A percentile compares a stretch with the other conserved stretches of the same genome.
Conservation (phyloP, 371 early-diverging fungal genomes). For the Chytridium lagenaria region DNA sequence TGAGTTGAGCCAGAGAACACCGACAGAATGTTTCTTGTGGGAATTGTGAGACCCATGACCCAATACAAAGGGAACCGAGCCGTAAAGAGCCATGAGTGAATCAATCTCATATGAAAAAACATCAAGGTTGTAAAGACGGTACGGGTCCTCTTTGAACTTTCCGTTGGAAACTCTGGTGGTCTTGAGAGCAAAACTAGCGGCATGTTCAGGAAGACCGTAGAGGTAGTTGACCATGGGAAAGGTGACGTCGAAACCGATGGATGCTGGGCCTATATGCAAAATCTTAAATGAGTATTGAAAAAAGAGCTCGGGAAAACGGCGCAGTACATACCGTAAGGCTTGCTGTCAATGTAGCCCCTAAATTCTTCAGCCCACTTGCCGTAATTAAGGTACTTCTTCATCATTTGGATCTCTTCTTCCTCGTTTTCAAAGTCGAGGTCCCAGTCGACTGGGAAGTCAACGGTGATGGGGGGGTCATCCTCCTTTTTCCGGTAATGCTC, state of each 20-base stretch:
- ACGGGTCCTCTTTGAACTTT: slow-evolving; percentile 82
- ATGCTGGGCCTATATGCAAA: slow-evolving; percentile 75
- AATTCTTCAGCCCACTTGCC: slow-evolving; percentile 90
- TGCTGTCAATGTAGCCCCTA: slow-evolving; percentile 82
- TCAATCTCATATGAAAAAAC: slow-evolving; percentile 97
- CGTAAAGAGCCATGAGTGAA: slow-evolving; percentile 94
- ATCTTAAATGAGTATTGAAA: neutral
- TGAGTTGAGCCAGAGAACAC: slow-evolving; percentile 90
- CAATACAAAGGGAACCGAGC: slow-evolving; percentile 91
- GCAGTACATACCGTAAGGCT: slow-evolving; percentile 84
- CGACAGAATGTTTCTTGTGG: slow-evolving; percentile 65
- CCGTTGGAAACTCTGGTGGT: slow-evolving; percentile 79
- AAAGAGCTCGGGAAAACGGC: too few species aligned
- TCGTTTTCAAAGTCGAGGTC: slow-evolving; percentile 31
- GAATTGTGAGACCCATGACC: neutral
- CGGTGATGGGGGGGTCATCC: slow-evolving; percentile 26
- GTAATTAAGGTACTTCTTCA: slow-evolving; percentile 57
- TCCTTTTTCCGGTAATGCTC: slow-evolving; percentile 80
- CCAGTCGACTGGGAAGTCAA: neutral
- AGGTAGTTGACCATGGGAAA: slow-evolving; percentile 86
- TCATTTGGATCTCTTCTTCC: slow-evolving; percentile 48
- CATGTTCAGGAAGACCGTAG: slow-evolving; percentile 97
- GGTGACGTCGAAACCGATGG: slow-evolving; percentile 90
- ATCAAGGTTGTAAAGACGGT: slow-evolving; percentile 97
- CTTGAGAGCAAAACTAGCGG: slow-evolving; percentile 80